Conservation (phyloP, 129 eudicot genomes). For the Artemisia argyi region DNA sequence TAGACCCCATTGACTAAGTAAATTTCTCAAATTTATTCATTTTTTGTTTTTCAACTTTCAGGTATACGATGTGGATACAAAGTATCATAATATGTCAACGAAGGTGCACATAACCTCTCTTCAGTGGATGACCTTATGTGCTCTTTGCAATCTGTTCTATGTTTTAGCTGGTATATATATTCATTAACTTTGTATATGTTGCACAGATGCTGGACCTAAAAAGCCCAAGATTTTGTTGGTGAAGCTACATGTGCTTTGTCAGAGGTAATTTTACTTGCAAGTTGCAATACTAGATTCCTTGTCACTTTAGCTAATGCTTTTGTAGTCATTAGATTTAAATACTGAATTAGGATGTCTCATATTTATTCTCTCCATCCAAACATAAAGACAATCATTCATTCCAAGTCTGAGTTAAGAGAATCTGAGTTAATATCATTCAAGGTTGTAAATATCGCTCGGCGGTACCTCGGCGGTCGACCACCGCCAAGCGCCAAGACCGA, state of each 20-base stretch:
- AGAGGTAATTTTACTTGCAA: constrained; percentile 62
- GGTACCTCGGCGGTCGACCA: too few species aligned
- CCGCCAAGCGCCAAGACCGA: too few species aligned
- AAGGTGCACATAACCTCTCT: constrained; percentile 55
- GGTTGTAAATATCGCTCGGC: too few species aligned
- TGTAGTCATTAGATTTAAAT: not conserved
- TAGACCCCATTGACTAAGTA: constrained; percentile 3
- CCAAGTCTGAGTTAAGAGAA: constrained; percentile 17
- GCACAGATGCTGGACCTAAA: constrained; percentile 71
- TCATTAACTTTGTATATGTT: constrained; percentile 16
- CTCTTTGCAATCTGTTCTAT: constrained; percentile 18
- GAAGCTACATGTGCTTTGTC: constrained; percentile 88
- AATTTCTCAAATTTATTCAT: constrained; percentile 6
- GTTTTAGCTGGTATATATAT: not conserved
- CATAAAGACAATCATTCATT: not conserved
- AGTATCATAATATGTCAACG: constrained; percentile 68
- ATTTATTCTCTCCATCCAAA: not conserved
- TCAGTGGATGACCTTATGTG: constrained; percentile 1
- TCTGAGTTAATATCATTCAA: too few species aligned
- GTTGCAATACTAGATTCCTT: not conserved
- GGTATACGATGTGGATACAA: constrained; percentile 89
- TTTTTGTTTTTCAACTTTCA: constrained; percentile 63
- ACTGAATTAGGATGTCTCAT: not conserved
- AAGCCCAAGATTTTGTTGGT: constrained; percentile 93
- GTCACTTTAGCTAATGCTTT: constrained; percentile 7